Evolutionary conservation across 1,139 yeast species (phyloP), one percentile per base, ranked within the genome.

Genomic region (Yamadazyma oceani): DNA sequence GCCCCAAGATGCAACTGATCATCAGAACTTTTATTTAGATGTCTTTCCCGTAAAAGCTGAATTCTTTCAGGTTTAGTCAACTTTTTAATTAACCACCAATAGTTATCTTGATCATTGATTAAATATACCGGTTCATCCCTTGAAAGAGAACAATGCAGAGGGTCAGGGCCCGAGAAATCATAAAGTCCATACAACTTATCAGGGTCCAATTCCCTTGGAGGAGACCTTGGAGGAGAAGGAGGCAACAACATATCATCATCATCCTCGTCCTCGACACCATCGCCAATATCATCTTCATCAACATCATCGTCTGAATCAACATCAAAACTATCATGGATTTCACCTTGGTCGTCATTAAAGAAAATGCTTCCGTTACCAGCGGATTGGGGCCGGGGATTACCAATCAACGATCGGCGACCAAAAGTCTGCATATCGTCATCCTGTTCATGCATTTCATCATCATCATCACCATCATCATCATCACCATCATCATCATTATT

Each of bases 61-160:
- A 52, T 47, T n/a, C 69, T 50, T 45, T 71, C 75, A 13, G 51
- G 51, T 39, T 62, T 66, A 34, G 73, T 70, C 40, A 82, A 70
- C 49, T 87, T 80, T 42, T 82, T 75, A 21, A 92, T 90, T 11
- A 90, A 66, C 98, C 98, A 92, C 98, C 98, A 92, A 64, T 92
- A 92, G 43, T 88, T 78, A 60, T 92, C 97, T 41, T 85, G 82
- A 55, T 92, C 98, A 54, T 89, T 90, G 26, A 92, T 64, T 25
- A 92, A 66, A 34, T 78, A 69, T 44, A 94, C 92, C 1, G 95
- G 82, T 53, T 89, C 96, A 52, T 94, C 94, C 50, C 88, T 79
- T 19, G 69, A 60, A 7, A 92, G 73, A 36, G 84, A 80, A 46
- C 96, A 86, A 63, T 92, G 98, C 38, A 95, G 89, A 9, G 95